Evolutionary conservation across 805 yeast species (phyloP), one percentile per base, ranked within the genome.

Genomic region (Brettanomyces anomalus): DNA sequence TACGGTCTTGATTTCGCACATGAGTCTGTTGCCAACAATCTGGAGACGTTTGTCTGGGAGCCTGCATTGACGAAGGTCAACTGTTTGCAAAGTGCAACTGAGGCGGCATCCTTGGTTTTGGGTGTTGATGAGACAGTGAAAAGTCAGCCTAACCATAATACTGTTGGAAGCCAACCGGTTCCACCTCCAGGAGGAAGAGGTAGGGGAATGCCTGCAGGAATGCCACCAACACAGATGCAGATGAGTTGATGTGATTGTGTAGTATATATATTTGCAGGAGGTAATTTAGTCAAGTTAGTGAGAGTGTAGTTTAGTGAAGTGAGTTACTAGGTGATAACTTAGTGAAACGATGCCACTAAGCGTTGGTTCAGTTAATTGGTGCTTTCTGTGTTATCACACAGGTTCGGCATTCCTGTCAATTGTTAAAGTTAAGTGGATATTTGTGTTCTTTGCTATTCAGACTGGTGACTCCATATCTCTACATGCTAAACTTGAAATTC

Each of bases 81-180:
- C 62, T 97, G 97, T n/a, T 68, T 93, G 46, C 82, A 81, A 62
- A 81, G 94, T 56, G 99, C 99, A 19, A 83, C 96, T 11, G 99
- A 93, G 65, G 98, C 98, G 36, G 95, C 97, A 7, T 82, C 85
- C 45, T 70, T 93, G 57, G 85, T 93, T 52, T 72, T 93, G 51
- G 81, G 94, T n/a, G 95, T 93, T 46, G 99, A 93, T 63, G 97
- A 93, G 69, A 93, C 97, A 15, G 81, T 85, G 54, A 79, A 72
- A 52, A 84, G 81, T 56, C 76, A 81, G 55, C 85, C 78, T 49
- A 76, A 77, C 51, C 76, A 74, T 40, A 67, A 74, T 32, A 68
- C 52, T 20, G 41, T 43, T 30, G 51, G 51, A 48, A 50, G 28
- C 50, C 50, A 31, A 48, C 45, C 39, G 51, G 54, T 33, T 45